Percentiles rank a stretch among this genome's conserved stretches.
Conservation (phyloP, 805 yeast species). For the Pichia heedii region DNA sequence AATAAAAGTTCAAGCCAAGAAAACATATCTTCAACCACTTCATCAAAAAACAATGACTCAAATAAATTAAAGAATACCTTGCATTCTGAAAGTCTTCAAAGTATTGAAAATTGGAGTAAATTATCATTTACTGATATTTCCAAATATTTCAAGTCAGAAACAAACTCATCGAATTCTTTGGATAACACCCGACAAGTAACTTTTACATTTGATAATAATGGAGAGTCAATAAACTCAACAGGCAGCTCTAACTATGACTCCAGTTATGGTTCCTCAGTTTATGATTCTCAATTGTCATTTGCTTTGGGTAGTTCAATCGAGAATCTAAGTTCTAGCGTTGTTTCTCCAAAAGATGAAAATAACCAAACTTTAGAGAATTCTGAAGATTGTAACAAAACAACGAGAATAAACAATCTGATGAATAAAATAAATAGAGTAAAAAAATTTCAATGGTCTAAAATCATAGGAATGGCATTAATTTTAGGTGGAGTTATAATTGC, state of each 20-base stretch:
- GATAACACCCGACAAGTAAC: neutral
- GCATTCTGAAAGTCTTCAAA: neutral
- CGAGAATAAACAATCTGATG: no score
- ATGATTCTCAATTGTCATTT: neutral
- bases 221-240: neutral
- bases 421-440: neutral
- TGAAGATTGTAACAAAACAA: neutral
- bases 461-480: constrained; percentile 1
- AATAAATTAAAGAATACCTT: neutral
- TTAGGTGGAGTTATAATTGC: constrained; percentile 1
- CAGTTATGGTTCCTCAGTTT: neutral
- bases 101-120: neutral
- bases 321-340: neutral
- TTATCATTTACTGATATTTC: constrained; percentile 1
- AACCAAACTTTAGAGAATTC: no score
- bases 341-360: no score
- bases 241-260: no score
- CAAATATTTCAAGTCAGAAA: neutral
- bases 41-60: neutral
- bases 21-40: neutral
- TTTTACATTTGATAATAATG: neutral
- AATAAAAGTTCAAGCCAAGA: neutral
- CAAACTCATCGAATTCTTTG: no score
- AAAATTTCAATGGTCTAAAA: constrained; percentile 6
- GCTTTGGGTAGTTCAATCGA: neutral